Percentiles rank a stretch among this genome's conserved stretches.
Evolutionary conservation across 2,329 filamentous ascomycete genomes (phyloP).

Genomic region (Fusarium dlaminii): DNA sequence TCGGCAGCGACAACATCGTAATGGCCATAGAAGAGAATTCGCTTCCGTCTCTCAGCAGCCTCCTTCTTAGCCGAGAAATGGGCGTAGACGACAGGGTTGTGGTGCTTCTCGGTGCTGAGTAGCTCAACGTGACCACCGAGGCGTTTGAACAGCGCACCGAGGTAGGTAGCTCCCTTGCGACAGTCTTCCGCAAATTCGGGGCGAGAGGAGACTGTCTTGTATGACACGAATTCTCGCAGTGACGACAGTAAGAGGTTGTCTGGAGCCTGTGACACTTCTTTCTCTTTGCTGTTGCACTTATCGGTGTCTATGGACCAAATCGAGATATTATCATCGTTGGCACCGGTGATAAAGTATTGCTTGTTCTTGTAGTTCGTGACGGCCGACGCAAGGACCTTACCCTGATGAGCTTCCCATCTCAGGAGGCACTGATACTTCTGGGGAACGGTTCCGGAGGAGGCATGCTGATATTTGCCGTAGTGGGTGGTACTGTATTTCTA

Average conservation of each 20-base stretch:
- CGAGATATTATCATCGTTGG: constrained; percentile 88
- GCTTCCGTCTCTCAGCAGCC: constrained; percentile 74
- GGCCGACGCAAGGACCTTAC: constrained; percentile 86
- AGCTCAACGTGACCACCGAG: constrained; percentile 91
- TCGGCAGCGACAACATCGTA: constrained; percentile 97
- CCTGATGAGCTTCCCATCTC: constrained; percentile 84
- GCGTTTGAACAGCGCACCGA: constrained; percentile 90
- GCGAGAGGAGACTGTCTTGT: constrained; percentile 89
- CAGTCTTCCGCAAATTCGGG: constrained; percentile 91
- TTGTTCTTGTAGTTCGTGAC: constrained; percentile 74
- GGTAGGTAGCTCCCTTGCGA: constrained; percentile 87
- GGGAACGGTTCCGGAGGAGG: constrained; percentile 66
- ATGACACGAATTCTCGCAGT: constrained; percentile 86
- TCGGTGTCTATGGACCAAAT: constrained; percentile 79
- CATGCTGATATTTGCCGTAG: constrained; percentile 65
- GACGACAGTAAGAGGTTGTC: constrained; percentile 72
- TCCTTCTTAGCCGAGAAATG: constrained; percentile 82
- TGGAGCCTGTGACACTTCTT: constrained; percentile 49
- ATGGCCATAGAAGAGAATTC: constrained; percentile 95
- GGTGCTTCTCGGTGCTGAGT: constrained; percentile 80
- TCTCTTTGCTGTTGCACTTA: constrained; percentile 48
- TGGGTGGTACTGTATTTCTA: constrained; percentile 75
- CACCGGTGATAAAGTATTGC: constrained; percentile 91
- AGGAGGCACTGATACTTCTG: constrained; percentile 84
- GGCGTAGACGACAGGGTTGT: constrained; percentile 94